Conservation (phyloP, 352 stramenopile species). For the Globisporangium camurandrum region DNA sequence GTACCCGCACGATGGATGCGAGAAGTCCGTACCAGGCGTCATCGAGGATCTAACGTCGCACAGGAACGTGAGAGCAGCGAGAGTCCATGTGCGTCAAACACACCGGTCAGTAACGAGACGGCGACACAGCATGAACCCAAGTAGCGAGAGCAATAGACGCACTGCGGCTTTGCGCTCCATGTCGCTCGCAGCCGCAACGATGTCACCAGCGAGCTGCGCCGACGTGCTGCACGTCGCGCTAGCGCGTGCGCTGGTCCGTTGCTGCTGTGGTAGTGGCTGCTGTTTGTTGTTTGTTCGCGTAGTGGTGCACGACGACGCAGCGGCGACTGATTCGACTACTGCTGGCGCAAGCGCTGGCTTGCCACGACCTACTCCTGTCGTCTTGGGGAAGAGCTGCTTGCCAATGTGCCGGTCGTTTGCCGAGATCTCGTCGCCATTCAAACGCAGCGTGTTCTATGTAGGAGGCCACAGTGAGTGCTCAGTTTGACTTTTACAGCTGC, state of each 20-base stretch:
- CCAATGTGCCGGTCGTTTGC: conserved; percentile 31
- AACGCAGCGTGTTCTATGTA: conserved; percentile 40
- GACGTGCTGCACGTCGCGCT: conserved; percentile 7
- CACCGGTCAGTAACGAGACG: neutral
- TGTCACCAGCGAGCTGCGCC: conserved; percentile 26
- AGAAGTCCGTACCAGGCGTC: conserved; percentile 48
- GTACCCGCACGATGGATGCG: conserved; percentile 42
- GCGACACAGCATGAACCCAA: conserved; percentile 6
- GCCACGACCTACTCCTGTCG: conserved; percentile 5
- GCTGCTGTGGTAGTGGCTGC: conserved; percentile 15
- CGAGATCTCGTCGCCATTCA: conserved; percentile 64
- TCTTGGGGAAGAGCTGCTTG: conserved; percentile 50
- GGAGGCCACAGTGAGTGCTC: neutral
- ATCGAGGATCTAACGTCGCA: conserved; percentile 30
- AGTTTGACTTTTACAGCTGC: neutral
- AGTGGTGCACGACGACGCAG: neutral
- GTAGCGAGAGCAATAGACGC: conserved; percentile 1
- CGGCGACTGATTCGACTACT: neutral
- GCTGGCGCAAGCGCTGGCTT: conserved; percentile 4
- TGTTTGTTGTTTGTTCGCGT: conserved; percentile 14
- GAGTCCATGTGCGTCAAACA: neutral
- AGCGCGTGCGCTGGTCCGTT: neutral
- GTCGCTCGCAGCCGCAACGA: conserved; percentile 35
- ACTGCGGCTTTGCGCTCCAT: conserved; percentile 49
- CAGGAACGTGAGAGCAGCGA: neutral